phyloP scores from a whole-genome alignment of 345 rosid species.

The Lumnitzera littorea region DNA sequence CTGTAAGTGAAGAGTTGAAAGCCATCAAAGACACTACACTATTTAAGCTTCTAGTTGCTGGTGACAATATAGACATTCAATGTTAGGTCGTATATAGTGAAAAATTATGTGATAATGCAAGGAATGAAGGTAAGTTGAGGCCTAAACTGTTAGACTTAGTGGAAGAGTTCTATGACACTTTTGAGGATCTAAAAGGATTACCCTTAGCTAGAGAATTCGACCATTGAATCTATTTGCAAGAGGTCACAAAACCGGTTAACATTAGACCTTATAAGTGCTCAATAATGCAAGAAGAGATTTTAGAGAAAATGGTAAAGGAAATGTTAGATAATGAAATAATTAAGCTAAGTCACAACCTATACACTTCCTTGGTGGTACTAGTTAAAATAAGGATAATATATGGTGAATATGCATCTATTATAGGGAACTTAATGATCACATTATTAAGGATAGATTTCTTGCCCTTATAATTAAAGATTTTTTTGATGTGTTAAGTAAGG shows the following conservation, averaged over 20 bases:
- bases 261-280: neutral
- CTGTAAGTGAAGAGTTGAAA: no score
- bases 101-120: no score
- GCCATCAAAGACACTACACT: no score
- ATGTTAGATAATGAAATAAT: neutral
- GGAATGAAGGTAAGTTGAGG: no score
- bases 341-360: neutral
- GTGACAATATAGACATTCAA: no score
- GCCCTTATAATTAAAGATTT: neutral
- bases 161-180: no score
- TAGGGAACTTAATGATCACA: neutral
- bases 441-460: neutral
- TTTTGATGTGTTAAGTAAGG: neutral
- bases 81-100: no score
- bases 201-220: neutral
- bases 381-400: neutral
- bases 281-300: neutral
- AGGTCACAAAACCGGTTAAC: neutral
- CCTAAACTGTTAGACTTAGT: no score
- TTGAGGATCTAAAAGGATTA: no score
- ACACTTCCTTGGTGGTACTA: neutral
- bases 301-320: neutral
- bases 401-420: neutral
- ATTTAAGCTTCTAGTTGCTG: no score
- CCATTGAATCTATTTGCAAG: neutral